A percentile compares a stretch with the other conserved stretches of the same genome.
Evolutionary conservation across 768 basidiomycete species (phyloP).

Genomic region (Mycena sanguinolenta): DNA sequence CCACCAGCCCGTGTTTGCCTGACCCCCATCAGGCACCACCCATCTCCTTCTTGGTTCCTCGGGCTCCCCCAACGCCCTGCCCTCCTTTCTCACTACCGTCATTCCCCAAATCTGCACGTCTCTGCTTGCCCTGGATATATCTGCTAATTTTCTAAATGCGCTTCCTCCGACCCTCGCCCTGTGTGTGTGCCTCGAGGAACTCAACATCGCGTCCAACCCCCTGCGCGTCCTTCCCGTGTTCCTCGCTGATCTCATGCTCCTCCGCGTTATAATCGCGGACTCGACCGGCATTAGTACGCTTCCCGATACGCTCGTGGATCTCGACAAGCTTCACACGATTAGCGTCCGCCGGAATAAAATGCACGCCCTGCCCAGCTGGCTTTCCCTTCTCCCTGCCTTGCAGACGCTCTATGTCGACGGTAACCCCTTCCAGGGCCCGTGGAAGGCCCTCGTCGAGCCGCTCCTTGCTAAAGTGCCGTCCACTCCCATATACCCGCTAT

Average conservation of each 20-base stretch:
- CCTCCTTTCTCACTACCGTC: conserved; percentile 75
- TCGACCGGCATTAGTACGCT: conserved; percentile 84
- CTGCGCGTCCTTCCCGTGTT: conserved; percentile 93
- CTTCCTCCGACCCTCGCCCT: conserved; percentile 87
- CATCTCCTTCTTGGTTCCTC: conserved; percentile 93
- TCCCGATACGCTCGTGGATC: conserved; percentile 78
- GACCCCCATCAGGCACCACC: conserved; percentile 78
- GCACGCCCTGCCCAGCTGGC: conserved; percentile 92
- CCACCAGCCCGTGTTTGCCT: conserved; percentile 13
- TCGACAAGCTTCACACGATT: conserved; percentile 89
- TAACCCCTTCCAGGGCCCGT: conserved; percentile 95
- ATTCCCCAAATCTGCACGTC: conserved; percentile 82
- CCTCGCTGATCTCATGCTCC: conserved; percentile 78
- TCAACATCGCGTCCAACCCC: conserved; percentile 93
- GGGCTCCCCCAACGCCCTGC: conserved; percentile 81
- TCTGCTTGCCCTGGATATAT: conserved; percentile 94
- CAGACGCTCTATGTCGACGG: conserved; percentile 93
- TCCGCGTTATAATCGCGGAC: conserved; percentile 95
- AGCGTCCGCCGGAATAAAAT: conserved; percentile 92
- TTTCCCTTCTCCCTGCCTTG: conserved; percentile 87
- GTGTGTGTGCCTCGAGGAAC: conserved; percentile 89
- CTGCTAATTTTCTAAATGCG: conserved; percentile 86
- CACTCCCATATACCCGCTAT: conserved; percentile 75
- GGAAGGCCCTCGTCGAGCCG: conserved; percentile 91
- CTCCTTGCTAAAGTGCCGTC: conserved; percentile 75